Evolutionary conservation across 352 stramenopile species (phyloP), one percentile per base, ranked within the genome.

Genomic region (Pythium folliculosum): DNA sequence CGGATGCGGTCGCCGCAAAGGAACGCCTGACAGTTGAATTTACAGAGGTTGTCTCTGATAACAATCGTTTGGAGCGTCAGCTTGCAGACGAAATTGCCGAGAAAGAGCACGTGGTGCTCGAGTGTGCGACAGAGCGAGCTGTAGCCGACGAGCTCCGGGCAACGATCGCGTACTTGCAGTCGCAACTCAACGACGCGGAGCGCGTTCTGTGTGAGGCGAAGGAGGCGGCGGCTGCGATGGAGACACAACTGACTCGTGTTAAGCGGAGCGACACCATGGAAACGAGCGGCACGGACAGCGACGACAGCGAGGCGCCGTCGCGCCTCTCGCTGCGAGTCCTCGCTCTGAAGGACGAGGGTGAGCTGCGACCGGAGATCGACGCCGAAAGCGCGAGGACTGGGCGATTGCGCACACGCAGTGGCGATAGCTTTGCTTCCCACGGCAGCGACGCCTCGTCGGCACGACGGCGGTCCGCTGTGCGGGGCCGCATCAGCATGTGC

Each of bases 251-350:
- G 21, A 65, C 44, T 32, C 48, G 52, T 22, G 38, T 48, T 37
- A 65, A 65, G 23, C 47, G 53, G 22, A 60, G 53, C 53, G 53
- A 40, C 53, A 60, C 53, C 8, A 48, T 60, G 53, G 53, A 60
- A 50, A 60, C 53, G 14, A 60, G 53, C 22, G 53, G 53, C 35
- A 60, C 53, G 14, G 53, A 60, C 22, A 50, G 32, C 19, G 53
- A 60, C 37, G 53, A 50, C 19, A 60, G 53, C 21, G 53, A 60
- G 12, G 45, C 37, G 7, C 53, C 53, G 17, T 37, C 23, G 5
- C 10, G 35, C 12, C 53, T 60, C 3, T 60, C 53, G 21, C 22
- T 60, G 53, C n/a, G 43, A 19, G 53, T 49, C 22, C 22, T 49
- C 17, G 17, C 17, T 21, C 22, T 45, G 10, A 21, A 60, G 19